Evolutionary conservation across 495 filamentous ascomycete genomes (phyloP).

Genomic region (Neurospora terricola): DNA sequence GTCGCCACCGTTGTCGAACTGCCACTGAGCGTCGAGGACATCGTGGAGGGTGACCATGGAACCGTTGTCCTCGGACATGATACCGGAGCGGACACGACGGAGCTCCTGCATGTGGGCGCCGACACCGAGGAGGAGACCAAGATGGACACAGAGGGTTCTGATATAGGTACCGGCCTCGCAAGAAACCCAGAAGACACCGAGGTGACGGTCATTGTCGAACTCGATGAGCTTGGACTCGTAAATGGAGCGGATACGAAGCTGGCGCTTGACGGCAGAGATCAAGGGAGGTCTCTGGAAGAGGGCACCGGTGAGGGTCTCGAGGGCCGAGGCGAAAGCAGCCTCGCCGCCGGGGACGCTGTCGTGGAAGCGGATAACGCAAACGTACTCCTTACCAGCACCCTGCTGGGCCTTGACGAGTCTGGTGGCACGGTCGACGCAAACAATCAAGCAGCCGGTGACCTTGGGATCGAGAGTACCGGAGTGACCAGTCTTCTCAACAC

Average conservation of each 20-base stretch:
- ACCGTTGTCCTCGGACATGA: constrained; percentile 74
- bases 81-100: constrained; percentile 82
- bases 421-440: constrained; percentile 91
- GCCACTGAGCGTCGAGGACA: constrained; percentile 89
- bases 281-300: constrained; percentile 95
- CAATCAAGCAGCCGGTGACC: constrained; percentile 79
- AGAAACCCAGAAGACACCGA: constrained; percentile 99
- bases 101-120: constrained; percentile 99
- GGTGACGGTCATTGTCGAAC: constrained; percentile 93
- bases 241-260: constrained; percentile 93
- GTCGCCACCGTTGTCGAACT: constrained; percentile 82
- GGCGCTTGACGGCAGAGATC: constrained; percentile 96
- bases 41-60: constrained; percentile 91
- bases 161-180: constrained; percentile 99
- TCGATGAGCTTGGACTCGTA: constrained; percentile 91
- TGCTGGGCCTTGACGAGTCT: constrained; percentile 97
- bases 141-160: constrained; percentile 91
- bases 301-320: constrained; percentile 90
- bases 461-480: constrained; percentile 90
- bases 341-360: constrained; percentile 86
- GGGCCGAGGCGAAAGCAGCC: constrained; percentile 76
- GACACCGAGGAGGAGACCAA: constrained; percentile 85
- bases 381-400: constrained; percentile 79
- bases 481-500: constrained; percentile 94
- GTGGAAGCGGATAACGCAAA: constrained; percentile 82